Percentiles rank a stretch among this genome's conserved stretches.
Conservation (phyloP, 495 filamentous ascomycete genomes). For the Poronia punctata region DNA sequence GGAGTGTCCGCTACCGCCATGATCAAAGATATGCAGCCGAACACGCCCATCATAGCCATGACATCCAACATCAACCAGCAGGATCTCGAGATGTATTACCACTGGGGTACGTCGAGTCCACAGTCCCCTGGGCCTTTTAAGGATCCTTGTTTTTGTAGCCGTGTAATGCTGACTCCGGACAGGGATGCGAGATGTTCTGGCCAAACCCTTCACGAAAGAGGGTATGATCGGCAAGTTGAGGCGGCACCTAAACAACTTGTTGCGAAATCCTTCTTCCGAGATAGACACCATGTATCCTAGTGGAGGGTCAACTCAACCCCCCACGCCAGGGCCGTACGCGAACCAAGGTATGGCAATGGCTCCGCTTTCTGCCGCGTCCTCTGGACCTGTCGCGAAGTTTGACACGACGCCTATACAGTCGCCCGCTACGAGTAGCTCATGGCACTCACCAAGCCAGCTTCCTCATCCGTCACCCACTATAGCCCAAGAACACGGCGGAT, state of each 20-base stretch:
- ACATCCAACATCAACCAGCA: conserved; percentile 96
- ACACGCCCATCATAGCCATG: conserved; percentile 94
- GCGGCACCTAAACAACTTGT: conserved; percentile 74
- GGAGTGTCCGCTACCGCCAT: conserved; percentile 91
- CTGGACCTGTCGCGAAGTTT: conserved; percentile 52
- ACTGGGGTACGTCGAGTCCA: conserved; percentile 65
- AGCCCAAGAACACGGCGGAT: conserved; percentile 30
- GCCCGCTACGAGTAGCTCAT: conserved; percentile 59
- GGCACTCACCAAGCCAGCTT: conserved; percentile 69
- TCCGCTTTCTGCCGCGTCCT: conserved; percentile 42
- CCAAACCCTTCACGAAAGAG: conserved; percentile 95
- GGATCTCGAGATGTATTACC: conserved; percentile 95
- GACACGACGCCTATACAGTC: conserved; percentile 76
- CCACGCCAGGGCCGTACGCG: conserved; percentile 42
- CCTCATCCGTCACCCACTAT: conserved; percentile 54
- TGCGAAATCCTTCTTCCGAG: conserved; percentile 41
- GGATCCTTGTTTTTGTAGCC: not conserved
- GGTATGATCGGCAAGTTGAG: conserved; percentile 86
- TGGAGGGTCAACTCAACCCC: conserved; percentile 18
- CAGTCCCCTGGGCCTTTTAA: conserved; percentile 2
- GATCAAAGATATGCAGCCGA: conserved; percentile 78
- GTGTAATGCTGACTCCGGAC: conserved; percentile 14
- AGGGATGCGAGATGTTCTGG: conserved; percentile 99
- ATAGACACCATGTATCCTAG: conserved; percentile 26
- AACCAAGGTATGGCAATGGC: conserved; percentile 50